Base-by-base conservation (phyloP, 2,329 filamentous ascomycete genomes). In the Exophiala bonariae region DNA sequence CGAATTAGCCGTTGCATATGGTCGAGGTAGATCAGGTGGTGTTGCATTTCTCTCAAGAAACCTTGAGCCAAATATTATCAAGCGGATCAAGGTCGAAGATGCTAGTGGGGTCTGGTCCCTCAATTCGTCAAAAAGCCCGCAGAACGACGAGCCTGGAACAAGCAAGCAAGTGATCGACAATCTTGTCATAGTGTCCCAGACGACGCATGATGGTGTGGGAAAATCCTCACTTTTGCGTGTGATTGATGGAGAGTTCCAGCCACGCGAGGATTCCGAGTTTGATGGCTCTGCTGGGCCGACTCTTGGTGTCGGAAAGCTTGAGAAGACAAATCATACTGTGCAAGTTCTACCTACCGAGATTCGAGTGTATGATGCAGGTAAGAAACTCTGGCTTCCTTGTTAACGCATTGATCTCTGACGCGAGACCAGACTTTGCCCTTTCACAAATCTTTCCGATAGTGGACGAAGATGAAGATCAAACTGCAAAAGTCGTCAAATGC, bases 391-490 rank as follows among this genome's bases (percentile, higher is more conserved):
- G n/a, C 20, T 19, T 7, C 7, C 10, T 20, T 37, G 8, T 4
- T 20, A 20, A 68, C 77, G 84, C 76, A 35, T 37, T 40, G 11
- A 37, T 4, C 36, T 19, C 11, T 26, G 23, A 58, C 37, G 38
- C 44, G 41, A 22, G 22, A 19, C 23, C 61, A 89, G 89, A 95
- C 66, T 80, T 99, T 49, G 88, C 86, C 9, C 78, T 99, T 43
- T 85, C 85, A 36, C 92, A 97, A 62, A 97, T 99, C 44, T 79
- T 96, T 40, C 89, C 91, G 1, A 89, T 97, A 79, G 81, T 89
- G 52, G 93, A 97, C 59, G 93, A 96, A 60, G 88, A 93, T 55
- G 91, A 85, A 0, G 90, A 87, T 10, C 84, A 72, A 31, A 66
- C 96, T 60, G 85, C 89, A 3, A 79, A 85, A 43, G 85, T 93